Evolutionary conservation across 257 asterid genomes (phyloP).

Genomic region (Solanum boliviense): DNA sequence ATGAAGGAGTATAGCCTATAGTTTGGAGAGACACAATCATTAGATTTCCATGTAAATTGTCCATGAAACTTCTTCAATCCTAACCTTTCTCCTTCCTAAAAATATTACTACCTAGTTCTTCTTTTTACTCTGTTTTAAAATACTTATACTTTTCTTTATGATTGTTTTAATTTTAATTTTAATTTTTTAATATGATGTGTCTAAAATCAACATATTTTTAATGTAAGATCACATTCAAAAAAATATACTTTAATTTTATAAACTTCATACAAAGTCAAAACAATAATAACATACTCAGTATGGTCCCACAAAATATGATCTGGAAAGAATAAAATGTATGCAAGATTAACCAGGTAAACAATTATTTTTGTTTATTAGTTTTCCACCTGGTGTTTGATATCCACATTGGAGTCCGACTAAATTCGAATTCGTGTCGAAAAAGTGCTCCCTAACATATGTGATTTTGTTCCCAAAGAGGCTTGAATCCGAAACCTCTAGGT

Average conservation of each 20-base stretch:
- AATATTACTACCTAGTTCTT: neutral
- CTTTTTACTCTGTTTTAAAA: neutral
- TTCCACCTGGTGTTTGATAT: too few species aligned
- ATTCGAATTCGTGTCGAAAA: fast-evolving
- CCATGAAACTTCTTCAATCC: neutral
- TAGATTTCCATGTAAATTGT: neutral
- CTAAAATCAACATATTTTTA: neutral
- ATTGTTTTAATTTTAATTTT: neutral
- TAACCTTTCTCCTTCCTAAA: neutral
- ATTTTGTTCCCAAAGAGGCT: too few species aligned
- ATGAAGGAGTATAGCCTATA: neutral
- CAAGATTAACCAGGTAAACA: neutral
- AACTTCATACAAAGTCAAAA: neutral
- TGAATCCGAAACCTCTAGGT: fast-evolving
- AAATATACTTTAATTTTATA: too few species aligned
- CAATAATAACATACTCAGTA: neutral
- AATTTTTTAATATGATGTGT: neutral
- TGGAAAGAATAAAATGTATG: neutral
- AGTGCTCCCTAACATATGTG: neutral
- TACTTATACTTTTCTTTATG: neutral
- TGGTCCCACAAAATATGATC: neutral
- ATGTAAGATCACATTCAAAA: neutral
- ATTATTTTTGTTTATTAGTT: too few species aligned
- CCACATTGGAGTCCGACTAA: neutral
- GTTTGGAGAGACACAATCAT: constrained; percentile 3